These are phyloP conservation scores for Fusarium multiceps DNA, from an alignment of 2,329 filamentous ascomycete genomes.

Conservation along the genomic window DNA sequence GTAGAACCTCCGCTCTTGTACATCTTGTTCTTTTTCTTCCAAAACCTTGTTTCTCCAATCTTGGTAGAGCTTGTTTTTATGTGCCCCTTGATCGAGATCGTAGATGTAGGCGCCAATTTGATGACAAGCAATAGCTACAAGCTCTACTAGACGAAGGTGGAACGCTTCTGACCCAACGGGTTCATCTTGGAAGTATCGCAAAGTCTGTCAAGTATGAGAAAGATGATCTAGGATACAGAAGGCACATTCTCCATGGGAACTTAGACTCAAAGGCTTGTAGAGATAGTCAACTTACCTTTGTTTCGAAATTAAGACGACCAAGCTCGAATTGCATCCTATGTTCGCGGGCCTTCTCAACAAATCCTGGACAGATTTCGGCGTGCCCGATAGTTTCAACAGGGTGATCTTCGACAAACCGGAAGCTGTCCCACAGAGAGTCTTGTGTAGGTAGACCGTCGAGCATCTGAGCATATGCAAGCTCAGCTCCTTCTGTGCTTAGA, in stretches of 20 bases:
- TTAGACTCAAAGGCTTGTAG: no score
- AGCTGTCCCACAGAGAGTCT: background rate
- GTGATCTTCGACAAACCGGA: background rate
- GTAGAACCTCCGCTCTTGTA: background rate
- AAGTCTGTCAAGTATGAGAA: background rate
- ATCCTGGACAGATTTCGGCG: background rate
- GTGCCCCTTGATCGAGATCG: slow-evolving; percentile 5
- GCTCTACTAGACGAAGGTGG: slow-evolving; percentile 13
- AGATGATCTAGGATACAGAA: rapidly evolving
- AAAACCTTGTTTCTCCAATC: background rate
- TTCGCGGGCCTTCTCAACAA: slow-evolving; percentile 2
- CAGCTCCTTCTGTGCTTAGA: background rate
- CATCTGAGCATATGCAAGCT: slow-evolving; percentile 12
- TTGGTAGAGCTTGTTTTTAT: slow-evolving; percentile 14
- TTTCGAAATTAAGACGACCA: background rate
- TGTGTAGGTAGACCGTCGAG: slow-evolving; percentile 21
- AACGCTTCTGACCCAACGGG: background rate
- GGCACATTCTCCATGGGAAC: no score
- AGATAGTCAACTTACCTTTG: rapidly evolving
- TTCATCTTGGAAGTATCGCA: background rate
- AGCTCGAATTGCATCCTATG: slow-evolving; percentile 3
- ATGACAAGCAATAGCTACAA: slow-evolving; percentile 13
- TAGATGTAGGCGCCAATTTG: slow-evolving; percentile 28
- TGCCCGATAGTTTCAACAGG: background rate
- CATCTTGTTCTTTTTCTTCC: background rate